Conservation (phyloP, 768 basidiomycete species). For the Boletus barrowsii region DNA sequence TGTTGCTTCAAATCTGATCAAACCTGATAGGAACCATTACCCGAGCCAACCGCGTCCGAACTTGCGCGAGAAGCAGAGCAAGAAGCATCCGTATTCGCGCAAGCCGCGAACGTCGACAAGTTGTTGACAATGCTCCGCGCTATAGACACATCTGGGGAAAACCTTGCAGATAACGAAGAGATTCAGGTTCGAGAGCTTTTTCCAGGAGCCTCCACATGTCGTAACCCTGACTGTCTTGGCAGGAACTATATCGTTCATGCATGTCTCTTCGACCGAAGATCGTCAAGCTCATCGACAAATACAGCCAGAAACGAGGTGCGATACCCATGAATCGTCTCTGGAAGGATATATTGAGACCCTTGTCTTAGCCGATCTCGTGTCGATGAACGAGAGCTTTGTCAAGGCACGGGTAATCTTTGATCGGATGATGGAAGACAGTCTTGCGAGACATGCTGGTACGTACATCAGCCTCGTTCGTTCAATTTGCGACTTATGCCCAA, state of each 20-base stretch:
- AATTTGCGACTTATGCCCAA: slow-evolving; percentile 6
- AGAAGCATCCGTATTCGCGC: slow-evolving; percentile 84
- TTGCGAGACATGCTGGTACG: slow-evolving; percentile 70
- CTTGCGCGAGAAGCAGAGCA: slow-evolving; percentile 79
- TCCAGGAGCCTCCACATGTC: neutral
- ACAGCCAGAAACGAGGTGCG: slow-evolving; percentile 84
- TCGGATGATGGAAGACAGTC: slow-evolving; percentile 88
- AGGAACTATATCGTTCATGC: slow-evolving; percentile 88
- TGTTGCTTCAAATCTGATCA: neutral
- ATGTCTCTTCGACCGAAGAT: slow-evolving; percentile 93
- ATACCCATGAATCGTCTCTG: neutral
- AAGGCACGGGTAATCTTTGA: slow-evolving; percentile 89
- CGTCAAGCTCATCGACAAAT: slow-evolving; percentile 94
- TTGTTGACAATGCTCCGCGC: slow-evolving; percentile 70
- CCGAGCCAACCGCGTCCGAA: slow-evolving; percentile 77
- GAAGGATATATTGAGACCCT: neutral
- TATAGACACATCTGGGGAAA: slow-evolving; percentile 74
- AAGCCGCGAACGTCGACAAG: slow-evolving; percentile 81
- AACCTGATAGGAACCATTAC: slow-evolving; percentile 65
- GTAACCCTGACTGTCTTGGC: slow-evolving; percentile 11
- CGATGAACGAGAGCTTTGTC: slow-evolving; percentile 93
- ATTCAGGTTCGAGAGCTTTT: slow-evolving; percentile 55
- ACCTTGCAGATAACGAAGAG: slow-evolving; percentile 88
- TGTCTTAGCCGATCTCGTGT: slow-evolving; percentile 77
- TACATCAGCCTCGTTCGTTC: neutral